phyloP scores from a whole-genome alignment of 805 yeast genomes.

The Wickerhamiella azyma region DNA sequence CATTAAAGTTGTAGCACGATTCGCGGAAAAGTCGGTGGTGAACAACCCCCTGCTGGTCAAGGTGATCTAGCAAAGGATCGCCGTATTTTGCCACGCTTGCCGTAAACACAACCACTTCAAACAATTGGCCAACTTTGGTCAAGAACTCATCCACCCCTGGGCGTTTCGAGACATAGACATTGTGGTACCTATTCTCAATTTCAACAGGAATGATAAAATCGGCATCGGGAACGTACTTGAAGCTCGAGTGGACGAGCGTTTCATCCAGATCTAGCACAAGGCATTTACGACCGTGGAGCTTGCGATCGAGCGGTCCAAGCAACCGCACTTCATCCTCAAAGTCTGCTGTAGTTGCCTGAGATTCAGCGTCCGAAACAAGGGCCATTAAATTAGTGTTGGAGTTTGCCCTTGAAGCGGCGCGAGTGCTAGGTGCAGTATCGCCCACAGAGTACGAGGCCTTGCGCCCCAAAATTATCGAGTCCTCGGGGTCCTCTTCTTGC shows the following conservation, averaged over 20 bases:
- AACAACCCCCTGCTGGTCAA: constrained; percentile 60
- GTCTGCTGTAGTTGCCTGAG: not conserved
- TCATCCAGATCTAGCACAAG: constrained; percentile 87
- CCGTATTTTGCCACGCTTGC: constrained; percentile 94
- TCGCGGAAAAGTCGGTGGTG: constrained; percentile 93
- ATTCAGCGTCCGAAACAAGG: not conserved
- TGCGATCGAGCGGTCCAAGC: constrained; percentile 39
- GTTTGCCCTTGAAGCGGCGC: constrained; percentile 1
- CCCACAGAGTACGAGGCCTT: constrained; percentile 10
- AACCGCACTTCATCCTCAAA: constrained; percentile 23
- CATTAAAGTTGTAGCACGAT: constrained; percentile 84
- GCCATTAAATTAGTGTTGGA: constrained; percentile 1
- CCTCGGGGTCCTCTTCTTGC: constrained; percentile 2
- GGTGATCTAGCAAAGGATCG: constrained; percentile 80
- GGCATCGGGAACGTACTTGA: constrained; percentile 80
- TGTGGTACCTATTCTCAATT: constrained; percentile 82
- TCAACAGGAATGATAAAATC: constrained; percentile 97
- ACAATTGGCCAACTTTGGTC: constrained; percentile 66
- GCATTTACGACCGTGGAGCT: constrained; percentile 59
- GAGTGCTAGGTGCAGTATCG: not conserved
- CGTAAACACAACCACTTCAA: constrained; percentile 92
- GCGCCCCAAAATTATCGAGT: constrained; percentile 10
- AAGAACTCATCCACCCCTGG: constrained; percentile 97
- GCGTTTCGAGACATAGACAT: constrained; percentile 89
- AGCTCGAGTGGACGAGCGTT: constrained; percentile 89